Percentiles rank a stretch among this genome's conserved stretches.
Conservation (phyloP, 495 filamentous ascomycete species). For the Penicillium alfredii region DNA sequence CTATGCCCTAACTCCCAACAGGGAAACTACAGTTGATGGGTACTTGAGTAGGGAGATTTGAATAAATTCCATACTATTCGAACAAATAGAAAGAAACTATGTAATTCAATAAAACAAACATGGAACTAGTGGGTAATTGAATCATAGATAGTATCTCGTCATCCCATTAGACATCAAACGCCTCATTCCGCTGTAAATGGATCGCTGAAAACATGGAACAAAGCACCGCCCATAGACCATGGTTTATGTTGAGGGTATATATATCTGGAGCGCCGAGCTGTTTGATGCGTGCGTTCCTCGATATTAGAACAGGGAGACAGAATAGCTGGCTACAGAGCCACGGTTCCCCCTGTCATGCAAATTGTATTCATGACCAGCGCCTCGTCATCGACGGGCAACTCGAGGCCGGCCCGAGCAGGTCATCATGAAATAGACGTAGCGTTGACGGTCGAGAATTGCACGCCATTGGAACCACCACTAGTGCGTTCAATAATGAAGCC, state of each 20-base stretch:
- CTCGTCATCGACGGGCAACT: constrained; percentile 5
- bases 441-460: not conserved
- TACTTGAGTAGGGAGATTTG: too few species aligned
- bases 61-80: too few species aligned
- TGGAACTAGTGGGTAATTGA: constrained; percentile 7
- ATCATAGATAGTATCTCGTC: constrained; percentile 12
- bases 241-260: constrained; percentile 18
- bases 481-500: constrained; percentile 49
- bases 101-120: constrained; percentile 6
- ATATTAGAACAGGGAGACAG: constrained; percentile 6
- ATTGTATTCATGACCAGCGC: constrained; percentile 6
- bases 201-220: constrained; percentile 25
- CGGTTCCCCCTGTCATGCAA: constrained; percentile 3
- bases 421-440: not conserved
- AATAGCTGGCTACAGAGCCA: not conserved
- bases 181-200: constrained; percentile 15
- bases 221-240: constrained; percentile 10
- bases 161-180: constrained; percentile 20
- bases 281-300: constrained; percentile 9
- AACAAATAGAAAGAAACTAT: constrained; percentile 6
- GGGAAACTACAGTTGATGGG: constrained; percentile 1
- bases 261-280: constrained; percentile 16
- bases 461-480: constrained; percentile 5
- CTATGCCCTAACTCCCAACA: constrained; percentile 32
- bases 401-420: constrained; percentile 21